Base-by-base conservation (phyloP, 2,329 filamentous ascomycete species). In the Fonsecaea pugnacius region DNA sequence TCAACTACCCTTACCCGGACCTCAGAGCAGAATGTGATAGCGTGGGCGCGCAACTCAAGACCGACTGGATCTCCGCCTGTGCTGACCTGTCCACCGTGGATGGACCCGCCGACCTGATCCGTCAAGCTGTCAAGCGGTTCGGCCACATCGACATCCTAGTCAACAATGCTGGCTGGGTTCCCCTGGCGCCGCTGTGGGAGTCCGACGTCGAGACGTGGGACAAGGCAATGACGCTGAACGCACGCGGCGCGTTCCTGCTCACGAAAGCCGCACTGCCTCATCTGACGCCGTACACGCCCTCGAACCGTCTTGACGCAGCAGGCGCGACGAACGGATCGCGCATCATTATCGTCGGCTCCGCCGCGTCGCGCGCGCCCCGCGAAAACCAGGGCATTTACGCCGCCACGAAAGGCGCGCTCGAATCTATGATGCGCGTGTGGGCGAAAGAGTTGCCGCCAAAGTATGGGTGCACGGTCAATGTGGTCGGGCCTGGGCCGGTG, bases 241-340 rank as follows among this genome's bases (percentile, higher is more conserved):
- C 82, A 30, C 72, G 80, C 0, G 81, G 83, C 48, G 73, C 77
- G 56, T 80, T 80, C 73, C 78, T 80, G 70, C 72, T 80, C 4
- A 77, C 77, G 16, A 77, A 63, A 38, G 62, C 56, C 7, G 64
- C 67, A 77, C 80, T 76, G 68, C 71, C 62, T 58, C 51, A 10
- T 58, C 27, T 30, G 4, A 30, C 27, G 27, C 27, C 27, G 27
- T 30, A 30, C 4, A 30, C 27, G 1, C 27, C 27, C 1, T 30
- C 27, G 27, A 30, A 30, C 4, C 27, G 27, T 30, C 70, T 9
- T 50, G 36, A 40, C 32, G 51, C 33, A 24, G 51, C 33, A 9
- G 57, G 51, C 35, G 30, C 21, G 3, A 30, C 21, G 40, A 30
- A 27, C 32, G 71, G 73, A 0, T 76, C 76, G 14, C 75, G 73